These are phyloP conservation scores for Cicer arietinum DNA, from an alignment of 306 rosid genomes.

Conservation along the genomic window DNA sequence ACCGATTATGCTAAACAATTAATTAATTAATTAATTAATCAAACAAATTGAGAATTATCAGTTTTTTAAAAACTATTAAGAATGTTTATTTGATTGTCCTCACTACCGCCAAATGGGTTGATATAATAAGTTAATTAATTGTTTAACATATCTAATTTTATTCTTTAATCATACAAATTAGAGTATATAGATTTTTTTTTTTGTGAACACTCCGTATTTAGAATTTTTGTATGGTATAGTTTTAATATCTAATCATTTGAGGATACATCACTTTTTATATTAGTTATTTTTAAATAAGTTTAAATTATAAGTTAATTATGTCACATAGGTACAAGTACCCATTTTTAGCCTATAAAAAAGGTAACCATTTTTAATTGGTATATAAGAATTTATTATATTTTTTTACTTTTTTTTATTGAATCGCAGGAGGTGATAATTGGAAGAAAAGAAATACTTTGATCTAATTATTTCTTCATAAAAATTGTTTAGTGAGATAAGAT, in stretches of 20 bases:
- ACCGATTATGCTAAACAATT: conserved; percentile 2
- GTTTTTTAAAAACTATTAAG: not conserved
- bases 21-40: not conserved
- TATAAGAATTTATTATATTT: no score
- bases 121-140: not conserved
- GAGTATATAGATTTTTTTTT: no score
- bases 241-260: no score
- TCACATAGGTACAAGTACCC: no score
- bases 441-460: not conserved
- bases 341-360: no score
- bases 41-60: not conserved
- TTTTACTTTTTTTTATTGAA: not conserved
- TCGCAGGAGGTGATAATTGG: conserved; percentile 8
- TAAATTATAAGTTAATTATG: no score
- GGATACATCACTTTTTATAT: no score
- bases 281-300: no score
- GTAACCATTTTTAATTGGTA: no score
- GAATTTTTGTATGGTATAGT: no score
- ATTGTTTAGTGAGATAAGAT: not conserved
- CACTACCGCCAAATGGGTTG: not conserved
- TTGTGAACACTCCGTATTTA: no score
- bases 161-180: not conserved
- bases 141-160: not conserved
- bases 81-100: not conserved
- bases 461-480: not conserved